phyloP scores from a whole-genome alignment of 257 asterid species.

The Fraxinus pennsylvanica region DNA sequence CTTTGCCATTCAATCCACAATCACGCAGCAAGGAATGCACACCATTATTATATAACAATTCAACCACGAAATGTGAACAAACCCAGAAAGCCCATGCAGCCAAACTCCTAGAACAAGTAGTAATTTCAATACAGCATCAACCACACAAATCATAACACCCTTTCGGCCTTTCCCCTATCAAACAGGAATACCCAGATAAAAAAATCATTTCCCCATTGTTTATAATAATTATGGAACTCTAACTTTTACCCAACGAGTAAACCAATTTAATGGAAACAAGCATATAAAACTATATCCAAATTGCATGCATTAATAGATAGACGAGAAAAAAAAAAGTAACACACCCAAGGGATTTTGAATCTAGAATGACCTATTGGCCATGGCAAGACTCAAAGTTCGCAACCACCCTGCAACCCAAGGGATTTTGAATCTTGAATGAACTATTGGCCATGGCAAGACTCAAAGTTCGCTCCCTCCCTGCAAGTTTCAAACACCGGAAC shows the following conservation, averaged over 20 bases:
- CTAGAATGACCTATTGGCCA: conserved; percentile 68
- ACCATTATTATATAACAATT: too few species aligned
- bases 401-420: too few species aligned
- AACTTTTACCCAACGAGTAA: background rate
- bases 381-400: too few species aligned
- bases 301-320: background rate
- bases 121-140: background rate
- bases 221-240: background rate
- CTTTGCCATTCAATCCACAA: too few species aligned
- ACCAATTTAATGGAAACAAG: background rate
- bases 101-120: background rate
- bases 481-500: conserved; percentile 45
- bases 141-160: background rate
- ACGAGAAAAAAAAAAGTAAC: background rate
- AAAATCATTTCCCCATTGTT: background rate
- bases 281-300: too few species aligned
- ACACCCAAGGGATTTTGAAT: conserved; percentile 67
- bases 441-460: too few species aligned
- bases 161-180: background rate
- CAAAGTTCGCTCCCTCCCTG: conserved; percentile 49
- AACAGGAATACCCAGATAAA: background rate
- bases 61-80: too few species aligned
- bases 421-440: too few species aligned
- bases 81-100: background rate
- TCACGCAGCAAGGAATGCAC: background rate